Percentiles rank a stretch among this genome's conserved stretches.
These are phyloP conservation scores for Gossypium lobatum DNA, from an alignment of 441 rosid genomes.

Conservation along the genomic window DNA sequence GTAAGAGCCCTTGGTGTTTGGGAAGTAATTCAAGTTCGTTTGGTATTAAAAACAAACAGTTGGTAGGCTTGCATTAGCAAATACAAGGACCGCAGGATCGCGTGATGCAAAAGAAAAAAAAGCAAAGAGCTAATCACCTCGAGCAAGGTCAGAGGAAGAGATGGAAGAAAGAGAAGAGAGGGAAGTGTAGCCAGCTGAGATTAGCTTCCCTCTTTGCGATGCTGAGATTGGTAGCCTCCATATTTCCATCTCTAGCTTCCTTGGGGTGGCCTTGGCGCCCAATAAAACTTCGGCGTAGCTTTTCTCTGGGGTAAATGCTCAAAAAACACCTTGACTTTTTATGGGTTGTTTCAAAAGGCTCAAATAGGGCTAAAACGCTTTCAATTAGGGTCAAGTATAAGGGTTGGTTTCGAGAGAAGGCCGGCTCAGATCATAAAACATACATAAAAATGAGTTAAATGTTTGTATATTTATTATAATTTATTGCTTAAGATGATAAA, in stretches of 20 bases:
- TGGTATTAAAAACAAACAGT: conserved; percentile 26
- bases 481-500: no score
- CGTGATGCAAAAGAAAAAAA: not conserved
- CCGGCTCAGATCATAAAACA: no score
- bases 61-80: conserved; percentile 1
- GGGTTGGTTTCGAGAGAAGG: no score
- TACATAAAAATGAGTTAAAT: no score
- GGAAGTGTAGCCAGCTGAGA: conserved; percentile 61
- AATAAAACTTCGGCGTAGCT: not conserved
- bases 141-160: conserved; percentile 52
- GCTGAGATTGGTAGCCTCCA: conserved; percentile 65
- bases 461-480: no score
- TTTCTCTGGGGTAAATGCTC: not conserved
- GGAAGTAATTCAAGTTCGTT: not conserved
- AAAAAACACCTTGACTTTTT: no score
- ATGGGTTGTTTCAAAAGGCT: no score
- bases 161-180: conserved; percentile 52
- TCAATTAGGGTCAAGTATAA: no score
- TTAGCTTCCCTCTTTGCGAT: conserved; percentile 59
- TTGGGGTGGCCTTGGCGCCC: conserved; percentile 11
- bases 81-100: not conserved
- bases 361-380: no score
- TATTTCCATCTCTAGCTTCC: conserved; percentile 40
- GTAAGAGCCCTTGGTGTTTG: not conserved
- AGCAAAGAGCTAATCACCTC: conserved; percentile 31